Evolutionary conservation across 352 stramenopile genomes (phyloP), one percentile per base, ranked within the genome.

Genomic region (Pythium rhizo-oryzae): DNA sequence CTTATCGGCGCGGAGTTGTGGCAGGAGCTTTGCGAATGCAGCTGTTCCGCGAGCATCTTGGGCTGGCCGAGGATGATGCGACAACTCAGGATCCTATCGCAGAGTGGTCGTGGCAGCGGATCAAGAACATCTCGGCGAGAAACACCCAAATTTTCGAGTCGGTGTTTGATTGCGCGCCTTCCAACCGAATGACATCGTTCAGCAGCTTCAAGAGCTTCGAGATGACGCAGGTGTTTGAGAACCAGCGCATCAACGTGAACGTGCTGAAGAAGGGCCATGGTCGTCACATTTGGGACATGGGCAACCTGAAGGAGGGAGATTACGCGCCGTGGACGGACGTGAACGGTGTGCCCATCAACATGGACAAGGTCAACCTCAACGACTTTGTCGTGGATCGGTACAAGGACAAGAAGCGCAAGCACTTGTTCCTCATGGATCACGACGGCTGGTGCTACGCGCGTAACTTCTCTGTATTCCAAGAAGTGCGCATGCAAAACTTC

Each of bases 401-500:
- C 59, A 92, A 90, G 68, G 86, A 94, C 73, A 82, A 80, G 70
- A 87, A 85, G 64, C 88, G 89, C 63, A 92, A 92, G 37, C 76
- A 87, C 12, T 50, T 94, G 19, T 92, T 95, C 62, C 90, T 85
- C 2, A 93, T 93, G 83, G 88, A 96, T 65, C 79, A 94, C 67
- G 87, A 96, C 59, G 86, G 86, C 0, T 96, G 88, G 88, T 90
- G 80, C 55, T 96, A 96, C 55, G 87, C 88, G 41, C 86, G 87
- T 41, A 95, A 96, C 60, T 96, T 96, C 28, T 91, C 81, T 4
- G 85, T 94, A 51, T 96, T 96, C 70, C 88, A 96, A 62, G 84
- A 96, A 56, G 76, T 94, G 41, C 86, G 88, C 0, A 92, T 87
- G 6, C 88, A 83, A 6, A 86, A 92, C 59, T 90, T 86, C 62